phyloP scores from a whole-genome alignment of 2,329 filamentous ascomycete genomes.

The Fusarium sp. region DNA sequence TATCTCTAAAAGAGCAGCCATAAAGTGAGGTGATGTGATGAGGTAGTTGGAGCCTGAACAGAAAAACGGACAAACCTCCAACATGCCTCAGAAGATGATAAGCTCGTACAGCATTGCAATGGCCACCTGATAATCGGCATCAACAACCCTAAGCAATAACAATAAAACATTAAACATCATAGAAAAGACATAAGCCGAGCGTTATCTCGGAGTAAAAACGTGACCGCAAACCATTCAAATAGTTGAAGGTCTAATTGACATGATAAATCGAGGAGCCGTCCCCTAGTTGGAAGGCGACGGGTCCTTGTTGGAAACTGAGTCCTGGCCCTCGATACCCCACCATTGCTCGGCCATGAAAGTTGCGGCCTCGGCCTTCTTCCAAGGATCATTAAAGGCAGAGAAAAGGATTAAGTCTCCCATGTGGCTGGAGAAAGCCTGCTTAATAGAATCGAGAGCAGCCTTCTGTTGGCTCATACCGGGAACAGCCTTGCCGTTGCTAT shows the following conservation, averaged over 20 bases:
- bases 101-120: conserved; percentile 7
- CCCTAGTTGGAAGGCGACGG: conserved; percentile 32
- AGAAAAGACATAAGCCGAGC: not conserved
- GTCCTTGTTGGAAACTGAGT: conserved; percentile 35
- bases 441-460: conserved; percentile 71
- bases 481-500: conserved; percentile 71
- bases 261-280: conserved; percentile 2
- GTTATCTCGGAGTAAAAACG: not conserved
- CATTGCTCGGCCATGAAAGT: conserved; percentile 78
- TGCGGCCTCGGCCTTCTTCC: conserved; percentile 71
- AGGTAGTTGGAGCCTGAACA: not conserved
- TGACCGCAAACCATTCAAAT: conserved; percentile 4
- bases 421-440: conserved; percentile 61
- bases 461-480: conserved; percentile 73
- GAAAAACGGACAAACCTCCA: not conserved
- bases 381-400: conserved; percentile 79
- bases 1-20: not conserved
- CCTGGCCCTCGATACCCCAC: conserved; percentile 68
- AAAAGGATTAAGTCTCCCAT: conserved; percentile 71
- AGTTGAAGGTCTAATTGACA: conserved; percentile 2
- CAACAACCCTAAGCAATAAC: not conserved
- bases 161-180: not conserved
- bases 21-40: not conserved
- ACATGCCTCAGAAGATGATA: not conserved
- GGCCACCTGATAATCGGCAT: not conserved